Evolutionary conservation across 345 rosid species (phyloP).

Genomic region (Heritiera fomes): DNA sequence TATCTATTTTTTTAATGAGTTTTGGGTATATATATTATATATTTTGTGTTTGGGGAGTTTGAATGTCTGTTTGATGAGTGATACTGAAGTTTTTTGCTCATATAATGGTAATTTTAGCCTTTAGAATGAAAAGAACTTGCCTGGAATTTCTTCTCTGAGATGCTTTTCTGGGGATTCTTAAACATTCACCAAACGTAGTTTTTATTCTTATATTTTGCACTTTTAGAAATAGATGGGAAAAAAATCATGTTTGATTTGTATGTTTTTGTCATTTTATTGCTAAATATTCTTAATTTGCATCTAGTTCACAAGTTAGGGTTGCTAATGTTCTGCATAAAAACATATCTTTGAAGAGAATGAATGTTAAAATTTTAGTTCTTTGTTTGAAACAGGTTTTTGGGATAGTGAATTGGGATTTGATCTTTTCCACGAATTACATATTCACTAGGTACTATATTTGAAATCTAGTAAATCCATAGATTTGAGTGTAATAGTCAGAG

Average conservation of each 20-base stretch:
- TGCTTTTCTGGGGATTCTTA: not conserved
- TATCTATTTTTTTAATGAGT: not conserved
- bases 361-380: not conserved
- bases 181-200: not conserved
- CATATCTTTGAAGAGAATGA: not conserved
- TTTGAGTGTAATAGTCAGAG: not conserved
- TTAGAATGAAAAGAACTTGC: not conserved
- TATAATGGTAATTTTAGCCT: not conserved
- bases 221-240: not conserved
- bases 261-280: constrained; percentile 7
- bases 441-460: not conserved
- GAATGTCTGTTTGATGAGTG: not conserved
- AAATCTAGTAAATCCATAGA: not conserved
- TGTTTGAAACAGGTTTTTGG: not conserved
- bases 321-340: not conserved
- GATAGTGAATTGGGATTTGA: not conserved
- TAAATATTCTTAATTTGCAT: not conserved
- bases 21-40: too few relatives aligned
- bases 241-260: not conserved
- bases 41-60: not conserved
- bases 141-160: not conserved
- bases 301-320: not conserved
- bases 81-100: not conserved
- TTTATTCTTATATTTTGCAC: not conserved
- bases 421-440: not conserved